Percentiles rank a stretch among this genome's conserved stretches.
These are phyloP conservation scores for Syncephalastrum sp. DNA, from an alignment of 371 early-diverging fungal species.

Conservation along the genomic window DNA sequence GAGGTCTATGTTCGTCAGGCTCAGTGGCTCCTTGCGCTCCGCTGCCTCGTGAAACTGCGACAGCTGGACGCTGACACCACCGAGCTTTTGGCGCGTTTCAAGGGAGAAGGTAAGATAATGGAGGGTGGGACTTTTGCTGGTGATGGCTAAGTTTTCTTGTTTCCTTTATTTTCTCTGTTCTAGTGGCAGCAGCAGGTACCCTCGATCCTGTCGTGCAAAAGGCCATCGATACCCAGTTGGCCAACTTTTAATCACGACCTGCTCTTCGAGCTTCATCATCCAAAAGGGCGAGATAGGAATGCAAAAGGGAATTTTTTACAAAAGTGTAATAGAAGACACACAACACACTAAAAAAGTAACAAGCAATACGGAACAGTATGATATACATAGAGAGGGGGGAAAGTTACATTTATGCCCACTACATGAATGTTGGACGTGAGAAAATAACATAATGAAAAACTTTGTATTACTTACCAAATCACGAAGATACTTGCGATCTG, in stretches of 20 bases:
- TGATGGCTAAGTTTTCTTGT: background rate
- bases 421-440: background rate
- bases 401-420: slow-evolving; percentile 13
- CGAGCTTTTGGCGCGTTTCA: slow-evolving; percentile 56
- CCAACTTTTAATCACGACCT: slow-evolving; percentile 6
- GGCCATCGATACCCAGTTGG: slow-evolving; percentile 14
- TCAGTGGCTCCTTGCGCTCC: slow-evolving; percentile 74
- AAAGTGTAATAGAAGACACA: no score
- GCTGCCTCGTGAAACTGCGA: slow-evolving; percentile 57
- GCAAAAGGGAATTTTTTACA: no score
- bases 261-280: background rate
- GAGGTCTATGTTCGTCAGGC: slow-evolving; percentile 80
- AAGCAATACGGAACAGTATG: no score
- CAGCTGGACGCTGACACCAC: slow-evolving; percentile 41
- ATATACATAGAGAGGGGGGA: no score
- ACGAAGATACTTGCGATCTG: slow-evolving; percentile 67
- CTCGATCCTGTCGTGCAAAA: slow-evolving; percentile 15
- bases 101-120: slow-evolving; percentile 38
- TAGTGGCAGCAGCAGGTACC: slow-evolving; percentile 16
- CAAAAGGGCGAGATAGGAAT: no score
- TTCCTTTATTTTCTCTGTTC: background rate
- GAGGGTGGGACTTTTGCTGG: background rate
- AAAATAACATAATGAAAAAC: slow-evolving; percentile 1
- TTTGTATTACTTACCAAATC: slow-evolving; percentile 56
- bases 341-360: no score